Evolutionary conservation across 2,329 filamentous ascomycete genomes (phyloP).

Genomic region (Canariomyces notabilis): DNA sequence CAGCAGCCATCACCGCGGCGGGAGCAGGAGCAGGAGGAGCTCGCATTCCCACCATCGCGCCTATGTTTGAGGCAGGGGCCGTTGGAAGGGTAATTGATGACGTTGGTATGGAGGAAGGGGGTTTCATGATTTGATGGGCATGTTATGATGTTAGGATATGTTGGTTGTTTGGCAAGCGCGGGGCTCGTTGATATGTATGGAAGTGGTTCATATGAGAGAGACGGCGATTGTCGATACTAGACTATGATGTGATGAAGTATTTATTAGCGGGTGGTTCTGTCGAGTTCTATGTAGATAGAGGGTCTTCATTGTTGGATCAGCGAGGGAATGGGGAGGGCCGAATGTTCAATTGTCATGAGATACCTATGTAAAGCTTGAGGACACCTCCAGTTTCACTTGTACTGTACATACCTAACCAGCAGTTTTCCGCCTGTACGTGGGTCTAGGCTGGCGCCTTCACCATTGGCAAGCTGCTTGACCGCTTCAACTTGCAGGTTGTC

Average conservation of each 20-base stretch:
- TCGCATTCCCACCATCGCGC: conserved; percentile 48
- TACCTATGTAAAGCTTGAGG: too few species aligned
- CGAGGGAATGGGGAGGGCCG: too few species aligned
- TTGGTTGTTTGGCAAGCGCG: background rate
- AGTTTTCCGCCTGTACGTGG: too few species aligned
- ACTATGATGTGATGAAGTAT: conserved; percentile 13
- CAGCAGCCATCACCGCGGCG: conserved; percentile 26
- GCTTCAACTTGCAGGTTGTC: too few species aligned
- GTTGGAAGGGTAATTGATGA: background rate
- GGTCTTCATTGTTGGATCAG: background rate
- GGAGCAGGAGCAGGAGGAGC: conserved; percentile 30
- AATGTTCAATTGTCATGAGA: too few species aligned
- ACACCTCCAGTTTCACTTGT: too few species aligned
- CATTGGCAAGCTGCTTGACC: too few species aligned
- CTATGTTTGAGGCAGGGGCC: conserved; percentile 39
- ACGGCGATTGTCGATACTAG: background rate
- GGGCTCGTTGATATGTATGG: background rate
- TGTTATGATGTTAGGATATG: background rate
- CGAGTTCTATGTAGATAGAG: background rate
- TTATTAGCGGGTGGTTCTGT: background rate
- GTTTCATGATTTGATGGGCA: background rate
- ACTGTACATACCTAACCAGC: too few species aligned
- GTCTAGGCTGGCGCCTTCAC: too few species aligned
- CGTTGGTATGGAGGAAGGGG: background rate
- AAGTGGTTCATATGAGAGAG: background rate